A percentile compares a stretch with the other conserved stretches of the same genome.
Conservation (phyloP, 208 protist genomes). For the Trypanosoma melophagium region DNA sequence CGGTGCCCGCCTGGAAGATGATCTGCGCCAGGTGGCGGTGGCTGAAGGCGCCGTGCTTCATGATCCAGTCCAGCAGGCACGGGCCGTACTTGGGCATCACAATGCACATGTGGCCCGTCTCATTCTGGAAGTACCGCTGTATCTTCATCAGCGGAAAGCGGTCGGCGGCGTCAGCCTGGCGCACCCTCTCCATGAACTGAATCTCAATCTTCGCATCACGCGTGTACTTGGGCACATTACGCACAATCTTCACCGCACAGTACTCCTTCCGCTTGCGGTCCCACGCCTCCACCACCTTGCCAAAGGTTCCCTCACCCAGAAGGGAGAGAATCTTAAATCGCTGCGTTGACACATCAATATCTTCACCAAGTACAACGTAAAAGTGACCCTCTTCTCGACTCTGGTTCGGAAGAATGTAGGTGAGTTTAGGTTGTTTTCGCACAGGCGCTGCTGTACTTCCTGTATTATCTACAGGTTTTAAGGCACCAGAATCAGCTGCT, state of each 20-base stretch:
- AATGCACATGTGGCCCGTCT: constrained; percentile 83
- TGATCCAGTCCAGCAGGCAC: constrained; percentile 83
- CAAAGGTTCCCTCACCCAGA: constrained; percentile 88
- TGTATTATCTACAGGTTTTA: constrained; percentile 6
- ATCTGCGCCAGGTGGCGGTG: constrained; percentile 79
- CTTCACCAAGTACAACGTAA: constrained; percentile 87
- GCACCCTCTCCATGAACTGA: constrained; percentile 82
- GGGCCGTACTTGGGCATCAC: constrained; percentile 64
- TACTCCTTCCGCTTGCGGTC: constrained; percentile 86
- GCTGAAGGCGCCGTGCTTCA: constrained; percentile 69
- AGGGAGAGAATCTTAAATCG: constrained; percentile 90
- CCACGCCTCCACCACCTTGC: constrained; percentile 88
- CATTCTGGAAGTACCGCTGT: constrained; percentile 80
- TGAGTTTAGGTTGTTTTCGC: constrained; percentile 77
- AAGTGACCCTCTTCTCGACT: constrained; percentile 90
- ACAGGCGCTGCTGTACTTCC: constrained; percentile 11
- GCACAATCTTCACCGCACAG: constrained; percentile 89
- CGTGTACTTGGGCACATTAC: constrained; percentile 83
- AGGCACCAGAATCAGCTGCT: background rate
- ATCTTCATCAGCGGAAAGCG: constrained; percentile 79
- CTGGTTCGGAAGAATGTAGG: constrained; percentile 78
- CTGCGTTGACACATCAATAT: constrained; percentile 83
- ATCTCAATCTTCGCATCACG: constrained; percentile 87
- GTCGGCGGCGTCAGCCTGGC: constrained; percentile 62
- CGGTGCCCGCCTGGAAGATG: constrained; percentile 65